These are phyloP conservation scores for Verbena officinalis DNA, from an alignment of 257 asterid species.

Conservation along the genomic window DNA sequence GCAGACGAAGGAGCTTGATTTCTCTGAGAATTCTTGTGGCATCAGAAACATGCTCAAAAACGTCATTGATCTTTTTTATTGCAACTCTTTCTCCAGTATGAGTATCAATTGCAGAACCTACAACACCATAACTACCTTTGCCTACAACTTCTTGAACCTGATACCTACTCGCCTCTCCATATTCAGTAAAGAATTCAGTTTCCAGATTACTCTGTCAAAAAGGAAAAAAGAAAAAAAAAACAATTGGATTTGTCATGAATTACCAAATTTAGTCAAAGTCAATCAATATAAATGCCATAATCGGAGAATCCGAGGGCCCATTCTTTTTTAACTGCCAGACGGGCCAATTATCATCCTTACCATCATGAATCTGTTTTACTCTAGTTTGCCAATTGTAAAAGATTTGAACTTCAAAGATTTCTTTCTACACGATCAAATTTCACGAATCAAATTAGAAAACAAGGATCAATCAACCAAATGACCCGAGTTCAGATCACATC, in stretches of 20 bases:
- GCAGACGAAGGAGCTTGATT: conserved; percentile 90
- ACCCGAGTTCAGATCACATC: conserved; percentile 15
- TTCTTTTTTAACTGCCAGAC: conserved; percentile 10
- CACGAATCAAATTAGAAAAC: conserved; percentile 26
- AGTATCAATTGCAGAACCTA: conserved; percentile 83
- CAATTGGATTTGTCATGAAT: conserved; percentile 19
- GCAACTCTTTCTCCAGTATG: conserved; percentile 93
- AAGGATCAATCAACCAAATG: conserved; percentile 4
- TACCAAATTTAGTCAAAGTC: conserved; percentile 13
- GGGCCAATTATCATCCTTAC: conserved; percentile 10
- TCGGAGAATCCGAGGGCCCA: conserved; percentile 19
- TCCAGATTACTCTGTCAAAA: conserved; percentile 64
- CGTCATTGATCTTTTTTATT: conserved; percentile 93
- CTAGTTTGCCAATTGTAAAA: background rate
- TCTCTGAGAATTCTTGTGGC: conserved; percentile 94
- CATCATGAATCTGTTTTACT: background rate
- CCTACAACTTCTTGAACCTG: conserved; percentile 95
- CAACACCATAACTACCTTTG: conserved; percentile 98
- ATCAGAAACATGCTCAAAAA: conserved; percentile 95
- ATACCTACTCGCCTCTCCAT: conserved; percentile 93
- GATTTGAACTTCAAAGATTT: background rate
- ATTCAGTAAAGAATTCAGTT: conserved; percentile 89
- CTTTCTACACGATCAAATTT: conserved; percentile 7
- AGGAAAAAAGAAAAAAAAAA: too few species aligned
- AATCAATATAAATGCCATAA: conserved; percentile 22